Conservation (phyloP, 116 monocot species). For the Phalaenopsis hybrid region DNA sequence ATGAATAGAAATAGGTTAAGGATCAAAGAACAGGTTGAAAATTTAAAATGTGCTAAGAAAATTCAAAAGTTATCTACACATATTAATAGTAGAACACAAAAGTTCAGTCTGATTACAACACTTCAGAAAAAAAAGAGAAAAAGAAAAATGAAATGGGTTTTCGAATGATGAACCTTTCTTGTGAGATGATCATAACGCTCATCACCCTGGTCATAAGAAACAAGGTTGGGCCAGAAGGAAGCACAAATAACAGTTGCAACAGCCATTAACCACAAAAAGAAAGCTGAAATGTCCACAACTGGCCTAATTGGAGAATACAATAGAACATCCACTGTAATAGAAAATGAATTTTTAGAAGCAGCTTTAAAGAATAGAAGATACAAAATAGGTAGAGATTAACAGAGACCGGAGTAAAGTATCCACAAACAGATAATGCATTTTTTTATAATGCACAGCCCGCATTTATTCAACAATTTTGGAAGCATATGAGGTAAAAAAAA, state of each 20-base stretch:
- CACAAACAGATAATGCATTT: neutral
- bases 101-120: neutral
- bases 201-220: slow-evolving; percentile 28
- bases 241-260: slow-evolving; percentile 34
- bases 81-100: neutral
- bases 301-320: slow-evolving; percentile 42
- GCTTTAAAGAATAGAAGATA: neutral
- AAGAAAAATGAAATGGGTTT: neutral
- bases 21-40: neutral
- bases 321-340: slow-evolving; percentile 31
- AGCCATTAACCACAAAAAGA: slow-evolving; percentile 42
- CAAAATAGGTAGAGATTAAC: neutral
- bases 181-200: slow-evolving; percentile 15
- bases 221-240: slow-evolving; percentile 32
- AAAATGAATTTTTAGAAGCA: slow-evolving; percentile 1
- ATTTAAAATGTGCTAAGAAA: neutral
- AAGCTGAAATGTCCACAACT: slow-evolving; percentile 21
- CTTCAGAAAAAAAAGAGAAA: neutral
- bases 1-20: neutral
- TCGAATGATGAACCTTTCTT: slow-evolving; percentile 5
- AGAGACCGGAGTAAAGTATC: neutral
- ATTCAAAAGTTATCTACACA: neutral
- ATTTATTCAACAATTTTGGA: neutral
- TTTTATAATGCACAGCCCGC: neutral
- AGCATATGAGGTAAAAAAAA: neutral